A percentile compares a stretch with the other conserved stretches of the same genome.
phyloP scores from a whole-genome alignment of 2,329 filamentous ascomycete genomes.

The Conoideocrella luteorostrata region DNA sequence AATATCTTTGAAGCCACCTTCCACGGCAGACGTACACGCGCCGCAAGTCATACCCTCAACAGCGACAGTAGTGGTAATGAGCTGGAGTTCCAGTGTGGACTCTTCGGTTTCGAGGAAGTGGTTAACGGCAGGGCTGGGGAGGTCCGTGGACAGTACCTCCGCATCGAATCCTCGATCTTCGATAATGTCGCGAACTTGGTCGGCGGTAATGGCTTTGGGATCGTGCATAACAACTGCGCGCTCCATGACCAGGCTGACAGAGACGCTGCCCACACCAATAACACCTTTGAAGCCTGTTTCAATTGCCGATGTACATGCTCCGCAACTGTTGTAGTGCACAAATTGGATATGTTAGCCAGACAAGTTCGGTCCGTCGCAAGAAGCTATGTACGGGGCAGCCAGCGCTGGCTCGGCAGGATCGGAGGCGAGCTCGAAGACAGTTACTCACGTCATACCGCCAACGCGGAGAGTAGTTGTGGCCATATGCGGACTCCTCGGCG shows the following conservation, averaged over 20 bases:
- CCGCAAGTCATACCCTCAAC: slow-evolving; percentile 89
- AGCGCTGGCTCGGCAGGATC: slow-evolving; percentile 21
- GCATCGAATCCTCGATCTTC: slow-evolving; percentile 92
- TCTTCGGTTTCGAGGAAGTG: slow-evolving; percentile 28
- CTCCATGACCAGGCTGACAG: slow-evolving; percentile 91
- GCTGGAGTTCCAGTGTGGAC: slow-evolving; percentile 32
- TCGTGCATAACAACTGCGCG: slow-evolving; percentile 93
- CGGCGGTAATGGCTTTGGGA: slow-evolving; percentile 63
- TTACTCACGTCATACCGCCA: slow-evolving; percentile 72
- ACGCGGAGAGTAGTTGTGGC: slow-evolving; percentile 87
- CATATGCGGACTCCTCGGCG: slow-evolving; percentile 52
- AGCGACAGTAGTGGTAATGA: slow-evolving; percentile 66
- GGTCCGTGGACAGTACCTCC: slow-evolving; percentile 75
- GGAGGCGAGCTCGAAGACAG: neutral
- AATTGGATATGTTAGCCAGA: neutral
- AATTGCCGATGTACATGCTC: slow-evolving; percentile 91
- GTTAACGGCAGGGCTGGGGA: slow-evolving; percentile 48
- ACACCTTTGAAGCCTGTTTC: slow-evolving; percentile 83
- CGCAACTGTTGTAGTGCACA: slow-evolving; percentile 56
- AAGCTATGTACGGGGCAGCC: slow-evolving; percentile 20
- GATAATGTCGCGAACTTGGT: slow-evolving; percentile 75
- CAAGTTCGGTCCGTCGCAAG: neutral
- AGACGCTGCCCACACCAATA: slow-evolving; percentile 76
- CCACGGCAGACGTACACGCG: slow-evolving; percentile 79
- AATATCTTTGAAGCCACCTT: slow-evolving; percentile 71